A percentile compares a stretch with the other conserved stretches of the same genome.
Conservation (phyloP, 2,329 filamentous ascomycete genomes). For the Pestalotiopsis sp. region DNA sequence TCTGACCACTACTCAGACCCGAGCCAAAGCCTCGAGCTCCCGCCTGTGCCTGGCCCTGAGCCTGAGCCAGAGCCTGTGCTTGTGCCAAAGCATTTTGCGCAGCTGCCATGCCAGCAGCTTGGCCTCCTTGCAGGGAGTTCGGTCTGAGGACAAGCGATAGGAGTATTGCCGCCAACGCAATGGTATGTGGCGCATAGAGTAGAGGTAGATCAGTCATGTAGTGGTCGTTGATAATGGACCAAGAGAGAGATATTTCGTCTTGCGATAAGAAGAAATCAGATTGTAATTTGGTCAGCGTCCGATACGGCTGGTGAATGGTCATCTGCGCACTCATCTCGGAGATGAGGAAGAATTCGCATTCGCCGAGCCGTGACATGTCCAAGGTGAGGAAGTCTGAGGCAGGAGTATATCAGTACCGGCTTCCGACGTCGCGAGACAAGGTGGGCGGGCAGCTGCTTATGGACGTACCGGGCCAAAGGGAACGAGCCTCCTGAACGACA, state of each 20-base stretch:
- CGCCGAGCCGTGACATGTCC: constrained; percentile 83
- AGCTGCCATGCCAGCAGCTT: constrained; percentile 48
- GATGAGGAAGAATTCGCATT: constrained; percentile 92
- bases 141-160: constrained; percentile 82
- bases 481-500: constrained; percentile 82
- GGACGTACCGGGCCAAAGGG: constrained; percentile 73
- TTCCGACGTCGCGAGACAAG: neutral
- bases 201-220: constrained; percentile 92
- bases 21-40: constrained; percentile 19
- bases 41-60: constrained; percentile 36
- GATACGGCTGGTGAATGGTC: constrained; percentile 89
- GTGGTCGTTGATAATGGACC: constrained; percentile 87
- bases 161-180: constrained; percentile 85
- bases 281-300: constrained; percentile 74
- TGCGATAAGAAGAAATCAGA: constrained; percentile 70
- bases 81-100: constrained; percentile 53
- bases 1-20: constrained; percentile 24
- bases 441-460: neutral
- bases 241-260: constrained; percentile 78
- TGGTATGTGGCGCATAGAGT: constrained; percentile 81
- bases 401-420: neutral
- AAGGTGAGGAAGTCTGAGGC: constrained; percentile 66
- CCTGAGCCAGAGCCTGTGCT: constrained; percentile 18
- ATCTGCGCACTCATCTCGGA: constrained; percentile 89
- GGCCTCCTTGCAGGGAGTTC: constrained; percentile 27